Base-by-base conservation (phyloP, 1,284 basidiomycete species). In the Cryptococcus sp. region DNA sequence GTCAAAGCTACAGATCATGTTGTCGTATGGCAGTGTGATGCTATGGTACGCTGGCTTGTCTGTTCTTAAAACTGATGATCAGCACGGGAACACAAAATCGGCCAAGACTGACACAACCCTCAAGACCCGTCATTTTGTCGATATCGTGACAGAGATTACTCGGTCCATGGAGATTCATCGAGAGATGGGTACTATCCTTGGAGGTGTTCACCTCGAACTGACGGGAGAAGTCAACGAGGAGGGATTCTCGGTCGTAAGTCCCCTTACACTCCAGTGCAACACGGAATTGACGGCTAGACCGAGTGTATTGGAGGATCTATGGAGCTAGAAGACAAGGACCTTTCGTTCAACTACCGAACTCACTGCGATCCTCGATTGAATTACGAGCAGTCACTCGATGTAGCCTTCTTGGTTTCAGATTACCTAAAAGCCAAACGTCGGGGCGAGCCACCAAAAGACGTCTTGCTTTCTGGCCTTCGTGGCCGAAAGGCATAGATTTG, bases 151-250 rank as follows among this genome's bases (percentile, higher is more conserved):
- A 49, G 94, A 98, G 73, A 81, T 98, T 39, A 86, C 85, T 0
- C 78, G 85, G 1, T 88, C 86, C 53, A 80, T 97, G 57, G 80
- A 82, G 21, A 91, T 97, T 55, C 93, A 97, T 70, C 74, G 81
- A 5, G 77, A 80, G 40, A 81, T 81, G 59, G 78, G 78, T 16
- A 91, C 89, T 4, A 82, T 85, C 34, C 79, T 98, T 1, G 87
- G 86, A n/a, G 94, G 94, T n/a, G 87, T 97, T 19, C 92, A 91
- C 69, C 83, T 98, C 40, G 94, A 98, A 76, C 86, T 98, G 68
- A 98, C 94, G 0, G 94, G 93, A 16, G 94, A 98, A 72, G 78
- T 96, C 49, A 91, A 90, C 59, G 87, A 90, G 9, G 85, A 93
- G 51, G 93, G 93, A 1, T 92, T 87, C 74, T 91, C 88, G 58